Evolutionary conservation across 139 green algal species (phyloP).

Genomic region (Chlamydomonas incerta): DNA sequence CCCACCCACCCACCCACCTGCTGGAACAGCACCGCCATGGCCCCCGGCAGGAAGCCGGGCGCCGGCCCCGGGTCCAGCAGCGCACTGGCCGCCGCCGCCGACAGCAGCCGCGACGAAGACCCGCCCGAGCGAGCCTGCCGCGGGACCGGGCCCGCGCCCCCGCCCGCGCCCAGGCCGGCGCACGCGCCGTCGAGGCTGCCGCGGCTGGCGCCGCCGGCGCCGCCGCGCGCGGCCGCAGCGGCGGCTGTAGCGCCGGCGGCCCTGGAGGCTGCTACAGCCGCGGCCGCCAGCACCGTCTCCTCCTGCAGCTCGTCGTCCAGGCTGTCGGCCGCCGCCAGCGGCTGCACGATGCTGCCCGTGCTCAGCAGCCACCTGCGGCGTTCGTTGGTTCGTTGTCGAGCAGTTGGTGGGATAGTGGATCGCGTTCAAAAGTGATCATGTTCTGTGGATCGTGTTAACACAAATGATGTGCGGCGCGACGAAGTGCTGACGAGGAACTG

Average conservation of each 20-base stretch:
- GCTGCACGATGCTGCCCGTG: constrained; percentile 33
- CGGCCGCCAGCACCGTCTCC: not conserved
- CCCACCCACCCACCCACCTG: not conserved
- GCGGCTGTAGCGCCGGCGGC: not conserved
- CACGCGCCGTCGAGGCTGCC: not conserved
- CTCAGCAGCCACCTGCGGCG: constrained; percentile 32
- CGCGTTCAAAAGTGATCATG: too few species aligned
- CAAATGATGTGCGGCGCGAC: too few species aligned
- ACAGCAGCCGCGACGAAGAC: not conserved
- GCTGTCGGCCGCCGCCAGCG: constrained; percentile 16
- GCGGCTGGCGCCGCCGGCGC: not conserved
- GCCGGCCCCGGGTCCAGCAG: constrained; percentile 25
- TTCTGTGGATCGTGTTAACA: too few species aligned
- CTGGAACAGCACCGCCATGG: constrained; percentile 23
- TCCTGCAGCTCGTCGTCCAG: constrained; percentile 25
- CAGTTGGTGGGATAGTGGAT: too few species aligned
- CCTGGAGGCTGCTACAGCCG: not conserved
- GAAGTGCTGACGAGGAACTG: too few species aligned
- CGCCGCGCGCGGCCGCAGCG: not conserved
- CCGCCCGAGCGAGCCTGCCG: too few species aligned
- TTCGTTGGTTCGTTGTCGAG: too few species aligned
- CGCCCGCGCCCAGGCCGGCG: not conserved
- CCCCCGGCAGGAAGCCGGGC: constrained; percentile 33
- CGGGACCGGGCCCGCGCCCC: too few species aligned
- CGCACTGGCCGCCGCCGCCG: not conserved